phyloP scores from a whole-genome alignment of 805 yeast genomes.

The Candida yuanshanica region DNA sequence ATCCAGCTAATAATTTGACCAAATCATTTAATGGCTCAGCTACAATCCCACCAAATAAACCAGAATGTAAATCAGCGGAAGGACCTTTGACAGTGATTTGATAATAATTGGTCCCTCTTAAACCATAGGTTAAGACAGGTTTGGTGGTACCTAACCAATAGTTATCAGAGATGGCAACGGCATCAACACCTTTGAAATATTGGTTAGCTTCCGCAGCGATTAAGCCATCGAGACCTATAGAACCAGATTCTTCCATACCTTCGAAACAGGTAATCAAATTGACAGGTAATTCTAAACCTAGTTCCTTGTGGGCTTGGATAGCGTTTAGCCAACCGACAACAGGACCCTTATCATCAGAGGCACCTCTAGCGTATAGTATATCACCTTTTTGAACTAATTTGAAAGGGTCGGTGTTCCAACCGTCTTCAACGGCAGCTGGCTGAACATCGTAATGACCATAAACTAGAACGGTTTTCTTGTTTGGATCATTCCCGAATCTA shows the following conservation, averaged over 20 bases:
- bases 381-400: slow-evolving; percentile 61
- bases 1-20: slow-evolving; percentile 64
- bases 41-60: slow-evolving; percentile 94
- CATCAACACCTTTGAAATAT: slow-evolving; percentile 85
- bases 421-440: slow-evolving; percentile 89
- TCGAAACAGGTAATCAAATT: slow-evolving; percentile 90
- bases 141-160: slow-evolving; percentile 98
- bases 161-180: slow-evolving; percentile 94
- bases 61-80: slow-evolving; percentile 94
- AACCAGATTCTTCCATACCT: slow-evolving; percentile 99
- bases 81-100: slow-evolving; percentile 83
- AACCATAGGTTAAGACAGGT: slow-evolving; percentile 95
- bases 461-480: slow-evolving; percentile 81
- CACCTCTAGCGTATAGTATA: slow-evolving; percentile 83
- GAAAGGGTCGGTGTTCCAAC: slow-evolving; percentile 95
- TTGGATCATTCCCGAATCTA: slow-evolving; percentile 74
- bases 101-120: slow-evolving; percentile 95
- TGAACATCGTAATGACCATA: slow-evolving; percentile 99
- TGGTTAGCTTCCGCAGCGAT: slow-evolving; percentile 70
- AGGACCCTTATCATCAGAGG: slow-evolving; percentile 98
- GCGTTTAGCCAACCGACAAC: slow-evolving; percentile 95
- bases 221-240: slow-evolving; percentile 81
- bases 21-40: slow-evolving; percentile 98
- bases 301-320: slow-evolving; percentile 81
- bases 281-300: slow-evolving; percentile 87